Evolutionary conservation across 257 asterid genomes (phyloP).

Genomic region (Verbascum thapsus): DNA sequence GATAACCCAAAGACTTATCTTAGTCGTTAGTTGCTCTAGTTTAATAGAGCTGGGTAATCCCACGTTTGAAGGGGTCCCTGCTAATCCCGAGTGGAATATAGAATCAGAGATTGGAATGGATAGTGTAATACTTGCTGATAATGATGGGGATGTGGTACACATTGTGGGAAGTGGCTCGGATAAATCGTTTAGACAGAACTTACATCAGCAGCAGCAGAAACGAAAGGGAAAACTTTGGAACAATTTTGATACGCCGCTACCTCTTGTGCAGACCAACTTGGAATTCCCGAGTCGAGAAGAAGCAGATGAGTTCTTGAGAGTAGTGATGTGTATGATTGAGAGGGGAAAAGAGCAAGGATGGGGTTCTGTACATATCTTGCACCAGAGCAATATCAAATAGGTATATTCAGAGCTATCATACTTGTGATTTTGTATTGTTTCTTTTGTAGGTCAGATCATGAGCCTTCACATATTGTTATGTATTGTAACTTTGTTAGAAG

Average conservation of each 20-base stretch:
- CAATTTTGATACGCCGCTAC: constrained; percentile 51
- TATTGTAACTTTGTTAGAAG: no score
- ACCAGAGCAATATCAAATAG: constrained; percentile 65
- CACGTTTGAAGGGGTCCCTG: constrained; percentile 72
- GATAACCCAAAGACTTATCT: constrained; percentile 58
- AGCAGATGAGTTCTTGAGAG: constrained; percentile 63
- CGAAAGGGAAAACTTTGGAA: constrained; percentile 49
- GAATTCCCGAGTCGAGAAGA: constrained; percentile 50
- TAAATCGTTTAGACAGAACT: constrained; percentile 48
- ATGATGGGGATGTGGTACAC: constrained; percentile 65
- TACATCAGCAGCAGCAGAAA: constrained; percentile 46
- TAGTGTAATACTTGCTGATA: constrained; percentile 76
- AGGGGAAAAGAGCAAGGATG: constrained; percentile 69
- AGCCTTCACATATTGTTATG: background rate
- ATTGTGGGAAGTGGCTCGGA: constrained; percentile 81
- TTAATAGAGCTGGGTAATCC: constrained; percentile 59
- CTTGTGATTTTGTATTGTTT: background rate
- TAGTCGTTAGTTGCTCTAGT: constrained; percentile 74
- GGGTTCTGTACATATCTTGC: constrained; percentile 56
- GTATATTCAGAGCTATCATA: background rate
- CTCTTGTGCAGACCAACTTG: constrained; percentile 66
- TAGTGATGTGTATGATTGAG: constrained; percentile 55
- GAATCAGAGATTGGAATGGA: constrained; percentile 67
- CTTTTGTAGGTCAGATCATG: background rate
- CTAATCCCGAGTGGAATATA: constrained; percentile 71